Evolutionary conservation across 495 filamentous ascomycete species (phyloP), one percentile per base, ranked within the genome.

Genomic region (Sordaria brevicollis): DNA sequence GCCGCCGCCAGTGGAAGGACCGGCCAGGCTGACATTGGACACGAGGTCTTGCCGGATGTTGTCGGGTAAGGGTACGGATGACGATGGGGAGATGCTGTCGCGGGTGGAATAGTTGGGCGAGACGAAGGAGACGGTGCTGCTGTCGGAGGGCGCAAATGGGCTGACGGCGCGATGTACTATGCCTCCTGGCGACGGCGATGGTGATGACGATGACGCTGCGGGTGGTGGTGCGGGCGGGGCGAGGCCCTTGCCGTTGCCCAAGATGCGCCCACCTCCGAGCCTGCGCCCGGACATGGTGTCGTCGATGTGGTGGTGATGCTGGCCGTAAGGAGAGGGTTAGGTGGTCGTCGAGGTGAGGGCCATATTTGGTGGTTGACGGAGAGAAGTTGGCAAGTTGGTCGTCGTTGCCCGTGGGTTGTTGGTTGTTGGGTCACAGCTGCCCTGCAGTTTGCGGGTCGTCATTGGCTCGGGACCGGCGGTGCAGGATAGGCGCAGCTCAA

Each of bases 181-280:
- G n/a, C n/a, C n/a, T n/a, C n/a, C n/a, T 39, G 31, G 65, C 33
- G 25, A 37, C 35, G 5, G 17, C 15, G 65, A 68, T 37, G 66
- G 35, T 36, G 71, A n/a, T 15, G 68, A 67, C 17, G 69, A 35
- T 7, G 62, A 75, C 69, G 19, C 75, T 19, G 37, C 19, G n/a
- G n/a, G n/a, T n/a, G n/a, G n/a, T 35, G 80, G 71, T 33, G 76
- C 71, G 19, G 91, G 89, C 76, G 92, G 89, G 67, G 89, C 88
- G 74, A 94, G 87, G 73, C 88, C 84, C 78, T 89, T 91, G 70
- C 91, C 91, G 81, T 86, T 93, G 70, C 93, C 93, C 73, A 97
- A 83, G 74, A 97, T 88, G 82, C 93, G 88, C 76, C 93, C 93
- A 80, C 93, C 92, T 74, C 93, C 93, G 75, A 96, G 88, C 83